Evolutionary conservation across 768 basidiomycete species (phyloP).

Genomic region (Suillus decipiens): DNA sequence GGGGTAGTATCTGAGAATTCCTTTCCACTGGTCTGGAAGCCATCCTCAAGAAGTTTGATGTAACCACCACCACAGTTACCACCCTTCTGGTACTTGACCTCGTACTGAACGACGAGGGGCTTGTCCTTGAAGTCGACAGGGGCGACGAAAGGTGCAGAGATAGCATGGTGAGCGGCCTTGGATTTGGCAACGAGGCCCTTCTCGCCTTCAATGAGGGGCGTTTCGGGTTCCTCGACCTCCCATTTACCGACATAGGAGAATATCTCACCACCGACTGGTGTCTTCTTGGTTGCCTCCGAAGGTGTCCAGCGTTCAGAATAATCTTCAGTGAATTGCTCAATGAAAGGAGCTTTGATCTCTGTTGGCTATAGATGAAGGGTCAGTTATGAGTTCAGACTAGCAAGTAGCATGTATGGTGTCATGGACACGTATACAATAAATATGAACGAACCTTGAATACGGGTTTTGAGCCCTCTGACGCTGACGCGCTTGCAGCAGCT

Average conservation of each 20-base stretch:
- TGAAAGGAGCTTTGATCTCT: slow-evolving; percentile 80
- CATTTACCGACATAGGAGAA: slow-evolving; percentile 98
- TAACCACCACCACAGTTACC: slow-evolving; percentile 99
- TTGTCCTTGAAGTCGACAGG: slow-evolving; percentile 80
- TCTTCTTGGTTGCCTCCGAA: slow-evolving; percentile 98
- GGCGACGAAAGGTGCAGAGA: slow-evolving; percentile 85
- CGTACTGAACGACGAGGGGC: slow-evolving; percentile 95
- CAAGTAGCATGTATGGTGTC: slow-evolving; percentile 14
- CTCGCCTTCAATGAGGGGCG: slow-evolving; percentile 80
- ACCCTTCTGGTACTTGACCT: slow-evolving; percentile 99
- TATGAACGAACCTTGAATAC: slow-evolving; percentile 60
- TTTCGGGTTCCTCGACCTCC: slow-evolving; percentile 88
- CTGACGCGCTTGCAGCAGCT: slow-evolving; percentile 57
- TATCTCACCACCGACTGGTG: slow-evolving; percentile 91
- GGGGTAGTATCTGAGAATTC: slow-evolving; percentile 94
- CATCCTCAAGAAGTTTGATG: slow-evolving; percentile 92
- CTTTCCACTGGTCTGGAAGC: slow-evolving; percentile 91
- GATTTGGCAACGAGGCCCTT: slow-evolving; percentile 92
- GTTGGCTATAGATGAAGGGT: slow-evolving; percentile 54
- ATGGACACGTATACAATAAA: slow-evolving; percentile 5
- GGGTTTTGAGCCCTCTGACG: slow-evolving; percentile 63
- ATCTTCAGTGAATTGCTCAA: slow-evolving; percentile 95
- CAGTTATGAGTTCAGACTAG: slow-evolving; percentile 2
- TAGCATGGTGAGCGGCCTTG: slow-evolving; percentile 98
- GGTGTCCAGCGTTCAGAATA: slow-evolving; percentile 94